Evolutionary conservation across 2,329 filamentous ascomycete genomes (phyloP), one percentile per base, ranked within the genome.

Genomic region (Tolypocladium album): DNA sequence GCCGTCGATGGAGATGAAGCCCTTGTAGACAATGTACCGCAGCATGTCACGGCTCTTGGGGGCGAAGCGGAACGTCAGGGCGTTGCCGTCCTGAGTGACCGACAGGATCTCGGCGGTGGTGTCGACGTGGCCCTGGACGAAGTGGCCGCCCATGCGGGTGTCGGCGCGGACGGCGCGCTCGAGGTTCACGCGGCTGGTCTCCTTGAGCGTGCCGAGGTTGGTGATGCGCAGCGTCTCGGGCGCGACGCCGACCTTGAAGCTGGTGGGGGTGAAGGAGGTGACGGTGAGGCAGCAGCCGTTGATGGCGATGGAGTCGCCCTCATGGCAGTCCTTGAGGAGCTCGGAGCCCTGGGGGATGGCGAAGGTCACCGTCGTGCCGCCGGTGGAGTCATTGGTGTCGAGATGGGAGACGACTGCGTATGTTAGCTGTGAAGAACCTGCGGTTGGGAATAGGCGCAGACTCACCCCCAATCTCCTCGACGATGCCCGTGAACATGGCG

Each of bases 71-170:
- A 97, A 89, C 1, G 90, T 95, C 62, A 96, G 74, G 8, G 94
- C 90, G 75, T 97, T 96, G 60, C 93, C 92, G 74, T 99, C 94
- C 3, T 87, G 86, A 22, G 82, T 86, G 42, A 89, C 83, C 52
- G 83, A 82, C 45, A 87, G 71, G 62, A 99, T 89, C 52, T 82
- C 83, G 0, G 93, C 94, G 45, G 88, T 86, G 13, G 91, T 93
- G 75, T 99, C 95, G 62, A 99, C 93, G 74, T 99, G 94, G 47
- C 94, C 94, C 76, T 99, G 95, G 39, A 97, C 93, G 69, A 97
- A 96, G 77, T 99, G 94, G 0, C 94, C 94, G 55, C 95, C 94
- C 91, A 99, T 97, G 59, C 94, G 90, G 55, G 93, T 97, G 68
- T 89, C 85, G 5, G 92, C 91, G 22, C 89, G 88, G 59, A 99